Base-by-base conservation (phyloP, 768 basidiomycete species). In the Panaeolus papilionaceus region DNA sequence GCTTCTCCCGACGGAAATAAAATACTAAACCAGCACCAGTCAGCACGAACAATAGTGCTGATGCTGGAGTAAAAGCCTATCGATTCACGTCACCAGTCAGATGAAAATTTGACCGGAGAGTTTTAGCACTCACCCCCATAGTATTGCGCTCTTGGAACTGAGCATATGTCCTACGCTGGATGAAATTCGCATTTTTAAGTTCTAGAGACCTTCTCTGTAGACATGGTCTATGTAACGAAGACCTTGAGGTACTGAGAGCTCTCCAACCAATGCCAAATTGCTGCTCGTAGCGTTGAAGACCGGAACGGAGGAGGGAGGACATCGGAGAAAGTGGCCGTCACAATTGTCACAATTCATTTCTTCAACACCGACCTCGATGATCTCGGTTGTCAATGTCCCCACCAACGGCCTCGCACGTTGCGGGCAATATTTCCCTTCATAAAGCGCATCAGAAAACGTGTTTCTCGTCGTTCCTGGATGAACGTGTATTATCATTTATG, bases 1-100 rank as follows among this genome's bases (percentile, higher is more conserved):
- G 83, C 81, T 99, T 99, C 78, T 98, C 96, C 66, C 88, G 82
- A 64, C 89, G 86, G 80, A 99, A 98, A 81, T 99, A 99, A 71
- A 86, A 89, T 74, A 89, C 93, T 18, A 99, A 82, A 2, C 90
- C 96, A 11, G 86, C 80, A 1, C 96, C 96, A 7, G 94, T 91
- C 1, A 86, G 80, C n/a, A 97, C 78, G 77, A 99, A 98, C 23
- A 98, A 73, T 0, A 84, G 89, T 0, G 94, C 96, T 0, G 96
- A 90, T 64, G 83, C 85, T 33, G 95, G 95, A 2, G 95, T 96
- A 76, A 98, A 98, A n/a, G 94, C 93, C 96, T 98, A 71, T 38
- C 1, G 28, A 71, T 54, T 37, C 28, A 10, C 8, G 38, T 26
- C 28, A 63, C n/a, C 38, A 33, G 10, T 33, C 28, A 63, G 38